These are phyloP conservation scores for Aeminium ludgeri DNA, from an alignment of 495 filamentous ascomycete species.

Conservation along the genomic window DNA sequence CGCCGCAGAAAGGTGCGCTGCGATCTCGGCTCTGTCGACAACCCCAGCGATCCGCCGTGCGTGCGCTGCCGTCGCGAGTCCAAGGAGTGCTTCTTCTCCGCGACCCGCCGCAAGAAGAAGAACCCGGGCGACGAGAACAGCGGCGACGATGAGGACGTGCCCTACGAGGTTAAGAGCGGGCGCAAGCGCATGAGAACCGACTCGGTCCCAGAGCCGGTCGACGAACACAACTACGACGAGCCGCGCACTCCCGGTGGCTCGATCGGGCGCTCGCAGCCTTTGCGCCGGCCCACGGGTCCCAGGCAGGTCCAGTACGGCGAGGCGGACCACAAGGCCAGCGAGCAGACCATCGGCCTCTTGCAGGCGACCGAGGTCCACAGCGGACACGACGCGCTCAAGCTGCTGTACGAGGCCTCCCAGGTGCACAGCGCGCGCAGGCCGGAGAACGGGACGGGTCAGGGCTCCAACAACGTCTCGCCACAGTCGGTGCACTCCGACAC, in stretches of 20 bases:
- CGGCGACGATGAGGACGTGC: constrained; percentile 25
- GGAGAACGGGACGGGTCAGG: constrained; percentile 12
- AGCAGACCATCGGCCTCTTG: constrained; percentile 43
- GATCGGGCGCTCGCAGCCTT: constrained; percentile 37
- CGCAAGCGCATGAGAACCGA: constrained; percentile 21
- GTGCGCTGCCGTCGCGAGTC: constrained; percentile 81
- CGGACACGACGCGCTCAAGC: constrained; percentile 53
- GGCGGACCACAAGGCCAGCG: constrained; percentile 32
- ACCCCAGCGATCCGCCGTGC: constrained; percentile 85
- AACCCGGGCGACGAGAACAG: constrained; percentile 15
- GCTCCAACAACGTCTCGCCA: constrained; percentile 15
- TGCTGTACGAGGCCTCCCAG: constrained; percentile 52
- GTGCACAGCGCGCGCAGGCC: constrained; percentile 21
- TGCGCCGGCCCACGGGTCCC: constrained; percentile 28
- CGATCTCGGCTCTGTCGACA: constrained; percentile 85
- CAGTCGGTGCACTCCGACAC: constrained; percentile 12
- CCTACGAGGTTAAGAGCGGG: constrained; percentile 26
- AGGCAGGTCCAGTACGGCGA: constrained; percentile 16
- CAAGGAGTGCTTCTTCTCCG: constrained; percentile 93
- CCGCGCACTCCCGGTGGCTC: constrained; percentile 48
- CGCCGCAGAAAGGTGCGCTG: constrained; percentile 84
- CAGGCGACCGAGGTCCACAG: constrained; percentile 47
- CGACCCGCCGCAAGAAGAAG: constrained; percentile 86
- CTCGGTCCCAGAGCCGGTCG: constrained; percentile 1
- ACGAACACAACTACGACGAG: constrained; percentile 24